Evolutionary conservation across 2,329 filamentous ascomycete species (phyloP).

Genomic region (Ascochyta clinopodiicola): DNA sequence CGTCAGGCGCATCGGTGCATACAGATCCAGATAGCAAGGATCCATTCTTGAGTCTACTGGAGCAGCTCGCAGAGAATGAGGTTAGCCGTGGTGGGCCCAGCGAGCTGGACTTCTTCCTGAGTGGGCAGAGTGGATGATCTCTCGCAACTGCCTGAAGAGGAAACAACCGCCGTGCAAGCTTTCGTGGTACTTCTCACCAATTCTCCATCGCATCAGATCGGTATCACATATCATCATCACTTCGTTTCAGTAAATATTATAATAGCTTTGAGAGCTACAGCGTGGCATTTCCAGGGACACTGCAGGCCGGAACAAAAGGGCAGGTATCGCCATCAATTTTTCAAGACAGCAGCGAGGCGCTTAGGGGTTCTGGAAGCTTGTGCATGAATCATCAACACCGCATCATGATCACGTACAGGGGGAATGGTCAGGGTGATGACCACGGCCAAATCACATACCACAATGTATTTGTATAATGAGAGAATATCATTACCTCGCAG

Average conservation of each 20-base stretch:
- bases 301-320: slow-evolving; percentile 5
- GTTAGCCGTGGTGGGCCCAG: slow-evolving; percentile 70
- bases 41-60: slow-evolving; percentile 78
- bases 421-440: slow-evolving; percentile 8
- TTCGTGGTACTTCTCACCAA: slow-evolving; percentile 5
- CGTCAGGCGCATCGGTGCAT: slow-evolving; percentile 47
- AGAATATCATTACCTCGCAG: slow-evolving; percentile 16
- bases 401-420: slow-evolving; percentile 10
- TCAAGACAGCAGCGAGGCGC: slow-evolving; percentile 14
- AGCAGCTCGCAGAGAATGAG: slow-evolving; percentile 84
- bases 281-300: not conserved
- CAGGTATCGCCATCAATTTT: slow-evolving; percentile 3
- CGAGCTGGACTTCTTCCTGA: slow-evolving; percentile 80
- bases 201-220: slow-evolving; percentile 3
- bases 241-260: slow-evolving; percentile 15
- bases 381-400: slow-evolving; percentile 12
- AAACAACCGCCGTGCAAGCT: slow-evolving; percentile 6
- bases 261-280: slow-evolving; percentile 12
- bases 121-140: slow-evolving; percentile 38
- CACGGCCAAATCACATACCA: slow-evolving; percentile 1
- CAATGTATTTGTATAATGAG: slow-evolving; percentile 20
- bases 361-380: slow-evolving; percentile 14
- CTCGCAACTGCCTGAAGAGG: slow-evolving; percentile 12
- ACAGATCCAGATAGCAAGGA: slow-evolving; percentile 69
- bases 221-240: slow-evolving; percentile 2